Base-by-base conservation (phyloP, 257 asterid species). In the Nicotiana benthamiana region DNA sequence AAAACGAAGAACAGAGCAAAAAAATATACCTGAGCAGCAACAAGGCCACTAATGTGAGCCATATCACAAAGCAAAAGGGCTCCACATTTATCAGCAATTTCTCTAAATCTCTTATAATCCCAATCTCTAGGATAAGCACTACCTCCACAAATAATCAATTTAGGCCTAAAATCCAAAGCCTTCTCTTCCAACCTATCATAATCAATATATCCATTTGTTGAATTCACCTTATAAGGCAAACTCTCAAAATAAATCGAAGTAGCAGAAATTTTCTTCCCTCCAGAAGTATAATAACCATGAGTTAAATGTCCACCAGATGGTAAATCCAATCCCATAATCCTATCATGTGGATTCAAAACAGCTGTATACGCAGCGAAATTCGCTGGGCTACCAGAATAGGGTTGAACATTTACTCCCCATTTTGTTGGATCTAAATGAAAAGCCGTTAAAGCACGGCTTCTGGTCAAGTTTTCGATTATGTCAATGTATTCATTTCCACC, bases 1-100 rank as follows among this genome's bases (percentile, higher is more conserved):
- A 2, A 77, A 20, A 68, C 27, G 17, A 66, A 22, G 16, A 32
- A 30, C 18, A 43, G 16, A 84, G 30, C 26, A 62, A 16, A 16
- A 43, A 24, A 7, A 36, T 48, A 82, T 83, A 93, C 97, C 93
- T 90, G 97, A 90, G 97, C 98, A 80, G 98, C 98, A 82, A 94
- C 98, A 77, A 94, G 94, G 60, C 98, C 98, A 85, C 98, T 94
- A 51, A 95, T 93, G 81, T 95, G 98, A 60, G 98, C 98, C 98
- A 94, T 95, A 83, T 95, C 98, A 65, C 98, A 94, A 59, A 93
- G 90, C 91, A 94, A 82, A 18, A 94, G 86, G 16, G 98, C 97
- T 2, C 96, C 96, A 74, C 87, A 84, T 85, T 91, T 91, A 46
- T 89, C 94, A 3, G 96, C 94, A 51, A 91, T 48, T 28, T 75